phyloP scores from a whole-genome alignment of 345 rosid species.

The Euclidium syriacum region DNA sequence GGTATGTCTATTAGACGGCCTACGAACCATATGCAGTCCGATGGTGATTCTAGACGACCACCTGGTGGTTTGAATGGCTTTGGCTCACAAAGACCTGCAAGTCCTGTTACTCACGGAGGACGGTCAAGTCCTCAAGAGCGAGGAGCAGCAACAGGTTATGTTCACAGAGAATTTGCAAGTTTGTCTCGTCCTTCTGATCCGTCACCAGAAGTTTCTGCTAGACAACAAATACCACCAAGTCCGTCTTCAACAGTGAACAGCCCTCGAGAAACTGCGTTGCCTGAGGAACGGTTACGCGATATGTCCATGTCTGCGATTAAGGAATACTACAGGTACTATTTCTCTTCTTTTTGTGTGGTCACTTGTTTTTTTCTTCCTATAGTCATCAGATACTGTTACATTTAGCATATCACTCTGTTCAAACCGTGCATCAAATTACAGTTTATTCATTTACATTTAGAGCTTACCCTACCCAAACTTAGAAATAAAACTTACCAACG shows the following conservation, averaged over 20 bases:
- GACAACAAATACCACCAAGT: constrained; percentile 39
- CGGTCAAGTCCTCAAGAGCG: constrained; percentile 44
- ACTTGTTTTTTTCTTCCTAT: background rate
- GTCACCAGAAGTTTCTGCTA: constrained; percentile 38
- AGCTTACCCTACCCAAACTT: too few species aligned
- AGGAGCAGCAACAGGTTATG: constrained; percentile 34
- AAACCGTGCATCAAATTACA: background rate
- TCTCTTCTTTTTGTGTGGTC: constrained; percentile 4
- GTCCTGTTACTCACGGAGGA: constrained; percentile 44
- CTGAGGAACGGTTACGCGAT: constrained; percentile 56
- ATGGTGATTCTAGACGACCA: constrained; percentile 62
- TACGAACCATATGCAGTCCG: constrained; percentile 37
- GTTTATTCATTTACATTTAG: background rate
- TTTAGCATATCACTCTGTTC: background rate
- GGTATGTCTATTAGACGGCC: constrained; percentile 82
- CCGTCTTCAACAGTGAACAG: constrained; percentile 34
- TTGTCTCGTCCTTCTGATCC: constrained; percentile 49
- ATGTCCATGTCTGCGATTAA: constrained; percentile 73
- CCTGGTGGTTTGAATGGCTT: constrained; percentile 55
- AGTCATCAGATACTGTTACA: background rate
- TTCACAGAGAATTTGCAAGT: constrained; percentile 45
- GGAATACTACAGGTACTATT: constrained; percentile 84
- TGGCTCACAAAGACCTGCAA: constrained; percentile 46
- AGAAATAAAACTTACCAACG: too few species aligned
- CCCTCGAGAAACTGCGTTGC: constrained; percentile 43